Conservation (phyloP, 2,329 filamentous ascomycete genomes). For the Tetracladium maxilliforme region DNA sequence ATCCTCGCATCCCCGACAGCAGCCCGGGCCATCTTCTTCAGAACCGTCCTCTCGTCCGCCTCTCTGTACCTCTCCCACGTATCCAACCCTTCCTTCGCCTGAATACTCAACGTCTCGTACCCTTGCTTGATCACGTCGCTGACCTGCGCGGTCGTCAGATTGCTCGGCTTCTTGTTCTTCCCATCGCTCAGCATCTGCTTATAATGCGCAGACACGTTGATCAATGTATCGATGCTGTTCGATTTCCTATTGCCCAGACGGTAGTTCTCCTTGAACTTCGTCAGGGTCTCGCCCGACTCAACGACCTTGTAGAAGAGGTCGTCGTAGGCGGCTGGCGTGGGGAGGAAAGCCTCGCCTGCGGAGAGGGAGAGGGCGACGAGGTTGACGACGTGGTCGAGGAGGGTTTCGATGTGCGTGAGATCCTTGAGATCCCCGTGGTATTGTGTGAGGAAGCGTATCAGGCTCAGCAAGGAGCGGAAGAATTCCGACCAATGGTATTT, state of each 20-base stretch:
- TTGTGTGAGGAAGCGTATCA: constrained; percentile 80
- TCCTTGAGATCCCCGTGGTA: constrained; percentile 67
- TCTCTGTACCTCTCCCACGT: constrained; percentile 79
- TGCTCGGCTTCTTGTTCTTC: constrained; percentile 29
- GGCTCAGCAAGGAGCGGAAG: constrained; percentile 75
- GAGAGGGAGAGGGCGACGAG: constrained; percentile 74
- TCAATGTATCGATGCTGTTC: constrained; percentile 70
- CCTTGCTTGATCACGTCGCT: constrained; percentile 88
- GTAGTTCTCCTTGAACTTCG: constrained; percentile 72
- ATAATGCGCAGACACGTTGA: constrained; percentile 76
- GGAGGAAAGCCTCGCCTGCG: constrained; percentile 79
- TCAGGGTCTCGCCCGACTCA: constrained; percentile 71
- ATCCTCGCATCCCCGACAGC: constrained; percentile 56
- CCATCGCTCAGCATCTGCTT: constrained; percentile 60
- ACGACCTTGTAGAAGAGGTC: constrained; percentile 98
- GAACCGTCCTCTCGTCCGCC: constrained; percentile 64
- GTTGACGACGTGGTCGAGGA: constrained; percentile 69
- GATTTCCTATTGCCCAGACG: constrained; percentile 37
- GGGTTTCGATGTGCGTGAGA: constrained; percentile 51
- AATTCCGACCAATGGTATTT: constrained; percentile 91
- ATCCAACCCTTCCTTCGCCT: constrained; percentile 74
- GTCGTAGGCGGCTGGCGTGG: constrained; percentile 76
- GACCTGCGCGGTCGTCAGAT: constrained; percentile 72
- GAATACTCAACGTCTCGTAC: constrained; percentile 87
- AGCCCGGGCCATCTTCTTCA: constrained; percentile 77